Evolutionary conservation across 2,329 filamentous ascomycete species (phyloP).

Genomic region (Chlorencoelia australis): DNA sequence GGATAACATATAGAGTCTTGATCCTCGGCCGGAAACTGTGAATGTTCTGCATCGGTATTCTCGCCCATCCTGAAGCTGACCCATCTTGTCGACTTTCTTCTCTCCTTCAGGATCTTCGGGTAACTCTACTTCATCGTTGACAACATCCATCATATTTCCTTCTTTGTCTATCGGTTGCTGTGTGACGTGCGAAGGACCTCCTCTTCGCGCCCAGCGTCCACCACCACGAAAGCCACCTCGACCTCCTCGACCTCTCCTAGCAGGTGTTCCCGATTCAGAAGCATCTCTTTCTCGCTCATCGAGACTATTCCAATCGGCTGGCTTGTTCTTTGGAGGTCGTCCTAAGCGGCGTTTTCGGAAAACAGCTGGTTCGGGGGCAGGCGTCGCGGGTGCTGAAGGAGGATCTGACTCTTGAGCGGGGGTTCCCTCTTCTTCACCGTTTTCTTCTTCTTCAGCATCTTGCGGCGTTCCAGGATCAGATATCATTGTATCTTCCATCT

Average conservation of each 20-base stretch:
- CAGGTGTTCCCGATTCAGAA: slow-evolving; percentile 38
- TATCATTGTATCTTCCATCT: slow-evolving; percentile 31
- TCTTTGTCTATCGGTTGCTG: slow-evolving; percentile 88
- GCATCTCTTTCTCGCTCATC: slow-evolving; percentile 33
- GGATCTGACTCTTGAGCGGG: slow-evolving; percentile 40
- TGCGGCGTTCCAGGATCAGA: slow-evolving; percentile 22
- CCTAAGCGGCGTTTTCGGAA: slow-evolving; percentile 69
- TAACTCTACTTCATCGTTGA: slow-evolving; percentile 83
- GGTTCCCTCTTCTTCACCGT: slow-evolving; percentile 34
- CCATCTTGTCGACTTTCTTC: slow-evolving; percentile 84
- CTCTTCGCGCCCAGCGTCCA: slow-evolving; percentile 57
- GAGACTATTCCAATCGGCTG: slow-evolving; percentile 62
- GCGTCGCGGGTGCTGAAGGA: slow-evolving; percentile 29
- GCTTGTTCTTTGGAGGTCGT: slow-evolving; percentile 74
- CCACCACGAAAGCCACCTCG: slow-evolving; percentile 43
- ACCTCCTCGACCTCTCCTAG: slow-evolving; percentile 53
- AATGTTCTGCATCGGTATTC: slow-evolving; percentile 96
- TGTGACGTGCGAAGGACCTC: slow-evolving; percentile 63
- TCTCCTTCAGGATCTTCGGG: slow-evolving; percentile 84
- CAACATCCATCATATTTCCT: slow-evolving; percentile 81
- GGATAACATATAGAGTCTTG: slow-evolving; percentile 93
- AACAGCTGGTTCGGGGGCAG: slow-evolving; percentile 37
- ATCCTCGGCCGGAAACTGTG: slow-evolving; percentile 72
- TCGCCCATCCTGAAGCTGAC: slow-evolving; percentile 69
- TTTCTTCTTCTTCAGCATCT: slow-evolving; percentile 31